Conservation (phyloP, 805 yeast species). For the Lachancea sp. region DNA sequence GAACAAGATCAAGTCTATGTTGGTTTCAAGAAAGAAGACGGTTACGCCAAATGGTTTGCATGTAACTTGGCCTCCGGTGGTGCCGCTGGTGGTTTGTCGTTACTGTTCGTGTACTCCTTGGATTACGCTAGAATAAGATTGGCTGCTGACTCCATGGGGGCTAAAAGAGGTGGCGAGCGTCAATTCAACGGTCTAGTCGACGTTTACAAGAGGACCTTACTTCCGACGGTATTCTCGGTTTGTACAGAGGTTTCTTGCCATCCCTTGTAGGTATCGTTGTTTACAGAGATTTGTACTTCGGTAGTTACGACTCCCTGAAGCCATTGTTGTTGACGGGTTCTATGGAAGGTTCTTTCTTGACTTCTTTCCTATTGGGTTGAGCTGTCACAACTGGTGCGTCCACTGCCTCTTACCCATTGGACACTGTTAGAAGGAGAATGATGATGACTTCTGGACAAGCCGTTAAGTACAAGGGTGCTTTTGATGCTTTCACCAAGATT, state of each 20-base stretch:
- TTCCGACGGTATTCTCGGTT: constrained; percentile 95
- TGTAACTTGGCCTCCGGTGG: constrained; percentile 99
- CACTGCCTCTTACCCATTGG: constrained; percentile 98
- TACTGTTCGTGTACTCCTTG: constrained; percentile 90
- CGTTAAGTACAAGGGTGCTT: constrained; percentile 91
- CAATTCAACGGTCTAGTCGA: constrained; percentile 96
- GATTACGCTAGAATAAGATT: constrained; percentile 98
- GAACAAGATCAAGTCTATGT: constrained; percentile 91
- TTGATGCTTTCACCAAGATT: constrained; percentile 86
- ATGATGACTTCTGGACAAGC: constrained; percentile 99
- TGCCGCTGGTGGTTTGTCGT: constrained; percentile 95
- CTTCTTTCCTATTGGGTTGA: constrained; percentile 97
- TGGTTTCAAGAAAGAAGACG: constrained; percentile 94
- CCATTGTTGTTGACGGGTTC: constrained; percentile 93
- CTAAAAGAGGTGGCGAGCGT: constrained; percentile 83
- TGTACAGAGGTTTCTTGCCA: constrained; percentile 99
- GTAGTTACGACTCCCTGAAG: constrained; percentile 94
- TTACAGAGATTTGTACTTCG: constrained; percentile 99
- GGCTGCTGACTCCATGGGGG: constrained; percentile 94
- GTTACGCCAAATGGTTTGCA: constrained; percentile 89
- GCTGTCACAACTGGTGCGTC: constrained; percentile 97
- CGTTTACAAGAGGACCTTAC: constrained; percentile 95
- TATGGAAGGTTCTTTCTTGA: constrained; percentile 88
- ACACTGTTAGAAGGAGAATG: constrained; percentile 99
- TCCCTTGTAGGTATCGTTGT: constrained; percentile 96